Percentiles rank a stretch among this genome's conserved stretches.
Conservation (phyloP, 805 yeast genomes). For the Barnettozyma botsteinii region DNA sequence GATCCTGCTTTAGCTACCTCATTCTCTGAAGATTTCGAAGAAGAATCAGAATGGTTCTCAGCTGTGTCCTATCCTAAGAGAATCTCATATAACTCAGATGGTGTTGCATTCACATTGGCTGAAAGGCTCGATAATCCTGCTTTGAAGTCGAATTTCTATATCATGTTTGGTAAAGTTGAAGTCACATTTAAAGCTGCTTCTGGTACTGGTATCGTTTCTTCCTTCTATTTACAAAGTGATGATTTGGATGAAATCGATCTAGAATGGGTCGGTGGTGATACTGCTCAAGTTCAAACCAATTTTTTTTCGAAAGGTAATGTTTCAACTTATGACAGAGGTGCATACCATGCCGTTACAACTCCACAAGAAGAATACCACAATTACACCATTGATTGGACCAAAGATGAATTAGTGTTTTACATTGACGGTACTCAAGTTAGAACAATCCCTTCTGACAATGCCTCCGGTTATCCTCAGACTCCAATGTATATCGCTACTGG, state of each 20-base stretch:
- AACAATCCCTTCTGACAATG: constrained; percentile 45
- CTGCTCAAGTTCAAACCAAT: constrained; percentile 67
- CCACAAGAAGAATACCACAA: constrained; percentile 63
- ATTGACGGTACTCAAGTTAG: constrained; percentile 68
- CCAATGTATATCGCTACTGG: constrained; percentile 75
- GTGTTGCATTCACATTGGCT: constrained; percentile 55
- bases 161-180: constrained; percentile 86
- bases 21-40: constrained; percentile 45
- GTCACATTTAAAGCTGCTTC: constrained; percentile 64
- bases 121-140: constrained; percentile 74
- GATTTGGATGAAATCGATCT: constrained; percentile 86
- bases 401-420: constrained; percentile 59
- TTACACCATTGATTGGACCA: constrained; percentile 82
- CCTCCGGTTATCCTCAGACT: constrained; percentile 82
- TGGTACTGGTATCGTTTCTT: constrained; percentile 76
- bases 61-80: constrained; percentile 34
- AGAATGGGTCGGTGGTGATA: constrained; percentile 84
- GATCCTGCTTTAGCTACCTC: constrained; percentile 61
- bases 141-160: constrained; percentile 67
- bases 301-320: constrained; percentile 79
- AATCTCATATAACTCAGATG: constrained; percentile 45
- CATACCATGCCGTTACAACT: constrained; percentile 49
- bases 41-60: constrained; percentile 38
- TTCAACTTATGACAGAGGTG: constrained; percentile 75
- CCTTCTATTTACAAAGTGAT: constrained; percentile 76